A percentile compares a stretch with the other conserved stretches of the same genome.
These are phyloP conservation scores for Pseudogymnoascus sp. DNA, from an alignment of 2,329 filamentous ascomycete species.

Conservation along the genomic window DNA sequence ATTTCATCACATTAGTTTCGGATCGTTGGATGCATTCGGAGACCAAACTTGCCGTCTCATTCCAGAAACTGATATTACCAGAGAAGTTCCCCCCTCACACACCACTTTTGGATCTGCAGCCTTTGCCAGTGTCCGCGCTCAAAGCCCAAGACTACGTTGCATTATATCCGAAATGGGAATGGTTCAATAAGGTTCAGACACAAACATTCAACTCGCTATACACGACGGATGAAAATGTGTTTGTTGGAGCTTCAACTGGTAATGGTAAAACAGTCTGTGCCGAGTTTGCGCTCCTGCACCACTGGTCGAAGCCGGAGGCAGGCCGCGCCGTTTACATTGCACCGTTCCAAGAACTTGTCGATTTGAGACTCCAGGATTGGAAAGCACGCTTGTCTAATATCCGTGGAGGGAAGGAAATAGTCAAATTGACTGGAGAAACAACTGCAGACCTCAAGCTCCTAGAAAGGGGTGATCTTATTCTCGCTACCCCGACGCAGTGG, in stretches of 20 bases:
- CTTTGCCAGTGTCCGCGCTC: constrained; percentile 78
- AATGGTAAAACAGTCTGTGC: constrained; percentile 97
- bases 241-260: constrained; percentile 85
- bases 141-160: constrained; percentile 77
- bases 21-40: constrained; percentile 99
- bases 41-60: constrained; percentile 85
- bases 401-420: constrained; percentile 77
- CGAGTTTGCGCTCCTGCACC: constrained; percentile 82
- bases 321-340: constrained; percentile 89
- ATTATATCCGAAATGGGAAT: constrained; percentile 74
- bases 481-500: constrained; percentile 93
- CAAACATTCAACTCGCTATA: constrained; percentile 94
- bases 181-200: constrained; percentile 97
- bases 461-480: constrained; percentile 77
- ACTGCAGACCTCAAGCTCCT: constrained; percentile 84
- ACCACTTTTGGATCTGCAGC: constrained; percentile 83
- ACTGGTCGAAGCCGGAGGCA: constrained; percentile 67
- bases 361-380: constrained; percentile 79
- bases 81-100: constrained; percentile 96
- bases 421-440: constrained; percentile 90
- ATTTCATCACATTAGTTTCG: constrained; percentile 91
- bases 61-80: constrained; percentile 88
- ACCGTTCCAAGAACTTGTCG: constrained; percentile 88
- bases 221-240: constrained; percentile 85
- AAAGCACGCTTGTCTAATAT: constrained; percentile 65